Evolutionary conservation across 495 filamentous ascomycete genomes (phyloP).

Genomic region (Patellaria atrata): DNA sequence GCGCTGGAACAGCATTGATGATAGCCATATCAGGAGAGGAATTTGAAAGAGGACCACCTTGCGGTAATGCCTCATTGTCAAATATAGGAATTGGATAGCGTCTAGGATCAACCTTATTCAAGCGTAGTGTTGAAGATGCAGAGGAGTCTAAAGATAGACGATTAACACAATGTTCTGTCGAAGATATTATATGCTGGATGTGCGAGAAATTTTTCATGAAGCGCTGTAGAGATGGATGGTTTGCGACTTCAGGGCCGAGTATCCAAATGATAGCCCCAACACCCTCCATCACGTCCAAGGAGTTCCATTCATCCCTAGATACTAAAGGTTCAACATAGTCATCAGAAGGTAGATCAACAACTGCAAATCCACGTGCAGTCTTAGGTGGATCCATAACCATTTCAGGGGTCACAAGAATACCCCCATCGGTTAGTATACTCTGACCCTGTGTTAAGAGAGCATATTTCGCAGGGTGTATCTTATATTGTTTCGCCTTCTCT

Average conservation of each 20-base stretch:
- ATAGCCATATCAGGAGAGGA: constrained; percentile 4
- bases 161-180: constrained; percentile 57
- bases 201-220: constrained; percentile 51
- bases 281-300: constrained; percentile 45
- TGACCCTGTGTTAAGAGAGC: constrained; percentile 35
- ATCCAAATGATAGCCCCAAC: constrained; percentile 69
- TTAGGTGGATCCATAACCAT: constrained; percentile 47
- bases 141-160: constrained; percentile 49
- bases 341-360: constrained; percentile 59
- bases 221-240: constrained; percentile 42
- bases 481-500: constrained; percentile 42
- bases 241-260: constrained; percentile 49
- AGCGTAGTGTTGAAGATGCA: constrained; percentile 44
- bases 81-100: constrained; percentile 52
- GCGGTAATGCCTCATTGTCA: constrained; percentile 35
- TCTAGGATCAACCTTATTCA: constrained; percentile 52
- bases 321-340: constrained; percentile 56
- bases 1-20: constrained; percentile 15
- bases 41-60: constrained; percentile 14
- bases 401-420: constrained; percentile 44
- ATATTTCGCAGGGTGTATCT: constrained; percentile 43
- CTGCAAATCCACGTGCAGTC: constrained; percentile 51
- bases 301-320: constrained; percentile 56
- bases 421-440: constrained; percentile 37
- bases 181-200: constrained; percentile 62